Percentiles rank a stretch among this genome's conserved stretches.
phyloP scores from a whole-genome alignment of 2,329 filamentous ascomycete species.

The Teratosphaeria gauchensis region DNA sequence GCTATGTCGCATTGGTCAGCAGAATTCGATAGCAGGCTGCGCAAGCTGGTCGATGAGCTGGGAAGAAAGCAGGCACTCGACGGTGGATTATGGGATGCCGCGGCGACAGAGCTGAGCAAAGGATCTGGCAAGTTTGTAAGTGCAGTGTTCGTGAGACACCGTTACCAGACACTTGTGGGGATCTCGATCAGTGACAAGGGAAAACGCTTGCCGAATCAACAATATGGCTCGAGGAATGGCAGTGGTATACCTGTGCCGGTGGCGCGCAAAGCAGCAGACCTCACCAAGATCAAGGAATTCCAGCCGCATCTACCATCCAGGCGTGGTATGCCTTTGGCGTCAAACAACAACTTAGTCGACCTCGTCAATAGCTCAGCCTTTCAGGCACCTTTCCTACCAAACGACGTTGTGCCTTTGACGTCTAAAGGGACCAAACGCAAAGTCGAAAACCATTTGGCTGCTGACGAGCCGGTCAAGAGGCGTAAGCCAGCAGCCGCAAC shows the following conservation, averaged over 20 bases:
- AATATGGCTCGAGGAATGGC: not conserved
- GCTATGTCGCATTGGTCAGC: not conserved
- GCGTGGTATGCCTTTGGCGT: no score
- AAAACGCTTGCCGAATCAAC: not conserved
- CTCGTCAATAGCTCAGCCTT: no score
- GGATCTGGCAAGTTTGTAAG: not conserved
- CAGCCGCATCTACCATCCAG: not conserved
- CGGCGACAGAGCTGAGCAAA: not conserved
- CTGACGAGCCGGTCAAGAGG: not conserved
- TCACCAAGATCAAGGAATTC: not conserved
- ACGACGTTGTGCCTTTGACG: not conserved
- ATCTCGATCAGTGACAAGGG: not conserved
- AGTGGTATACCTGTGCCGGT: not conserved
- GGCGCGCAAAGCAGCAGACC: not conserved
- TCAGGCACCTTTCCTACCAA: no score
- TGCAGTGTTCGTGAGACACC: not conserved
- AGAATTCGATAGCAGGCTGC: not conserved
- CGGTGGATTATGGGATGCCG: not conserved
- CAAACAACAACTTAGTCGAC: no score
- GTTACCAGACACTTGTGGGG: not conserved
- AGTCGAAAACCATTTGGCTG: not conserved
- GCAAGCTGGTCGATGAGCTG: not conserved
- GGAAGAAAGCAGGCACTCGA: not conserved
- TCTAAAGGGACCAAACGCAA: not conserved
- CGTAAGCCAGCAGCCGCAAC: not conserved